phyloP scores from a whole-genome alignment of 441 rosid species.

The Eruca vesicaria region DNA sequence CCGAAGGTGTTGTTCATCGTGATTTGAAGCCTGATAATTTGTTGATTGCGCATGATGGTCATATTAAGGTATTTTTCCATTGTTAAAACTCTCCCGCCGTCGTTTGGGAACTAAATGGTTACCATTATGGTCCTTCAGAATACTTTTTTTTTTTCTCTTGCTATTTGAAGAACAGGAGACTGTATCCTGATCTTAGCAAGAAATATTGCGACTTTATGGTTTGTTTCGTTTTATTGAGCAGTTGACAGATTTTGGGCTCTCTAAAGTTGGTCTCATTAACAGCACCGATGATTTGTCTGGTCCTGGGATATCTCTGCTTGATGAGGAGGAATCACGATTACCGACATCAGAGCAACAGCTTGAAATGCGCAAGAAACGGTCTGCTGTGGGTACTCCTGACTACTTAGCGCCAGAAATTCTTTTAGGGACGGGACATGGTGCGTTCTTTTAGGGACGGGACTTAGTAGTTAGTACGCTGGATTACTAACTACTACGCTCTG shows the following conservation, averaged over 20 bases:
- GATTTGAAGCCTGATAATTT: constrained; percentile 99
- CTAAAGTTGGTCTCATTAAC: constrained; percentile 99
- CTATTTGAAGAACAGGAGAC: constrained; percentile 12
- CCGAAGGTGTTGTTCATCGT: constrained; percentile 96
- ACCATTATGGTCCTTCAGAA: background rate
- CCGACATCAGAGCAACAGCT: constrained; percentile 65
- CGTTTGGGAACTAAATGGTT: constrained; percentile 5
- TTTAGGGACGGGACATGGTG: constrained; percentile 99
- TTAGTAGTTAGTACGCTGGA: too few species aligned
- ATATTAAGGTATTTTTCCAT: constrained; percentile 77
- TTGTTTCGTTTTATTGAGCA: constrained; percentile 44
- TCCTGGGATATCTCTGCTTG: constrained; percentile 91
- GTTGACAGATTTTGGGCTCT: constrained; percentile 99
- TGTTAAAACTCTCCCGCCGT: constrained; percentile 7
- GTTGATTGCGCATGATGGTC: constrained; percentile 99
- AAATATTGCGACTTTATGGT: constrained; percentile 15
- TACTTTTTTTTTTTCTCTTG: background rate
- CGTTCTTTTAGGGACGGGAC: constrained; percentile 40
- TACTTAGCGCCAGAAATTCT: constrained; percentile 99
- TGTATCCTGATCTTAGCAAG: background rate
- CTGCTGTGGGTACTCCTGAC: constrained; percentile 99
- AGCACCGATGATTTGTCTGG: constrained; percentile 98
- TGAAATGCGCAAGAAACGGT: constrained; percentile 90
- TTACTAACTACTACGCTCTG: constrained; percentile 9
- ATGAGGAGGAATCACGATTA: constrained; percentile 69